These are phyloP conservation scores for Gautieria morchelliformis DNA, from an alignment of 768 basidiomycete species.

Conservation along the genomic window DNA sequence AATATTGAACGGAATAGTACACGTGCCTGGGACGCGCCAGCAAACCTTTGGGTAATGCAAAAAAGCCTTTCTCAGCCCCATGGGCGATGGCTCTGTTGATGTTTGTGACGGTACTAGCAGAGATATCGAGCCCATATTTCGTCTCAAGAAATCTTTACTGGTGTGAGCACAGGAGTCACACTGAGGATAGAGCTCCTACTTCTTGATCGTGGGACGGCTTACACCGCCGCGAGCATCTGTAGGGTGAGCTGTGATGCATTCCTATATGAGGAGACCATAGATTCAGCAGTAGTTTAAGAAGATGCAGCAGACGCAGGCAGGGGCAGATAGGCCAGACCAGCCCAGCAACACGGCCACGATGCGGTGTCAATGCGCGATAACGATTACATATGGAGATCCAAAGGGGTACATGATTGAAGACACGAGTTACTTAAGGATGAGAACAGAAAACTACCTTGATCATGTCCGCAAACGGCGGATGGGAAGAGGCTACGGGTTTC, in stretches of 20 bases:
- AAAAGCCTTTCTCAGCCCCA: conserved; percentile 75
- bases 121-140: conserved; percentile 73
- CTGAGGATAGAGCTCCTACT: conserved; percentile 16
- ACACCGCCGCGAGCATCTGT: conserved; percentile 53
- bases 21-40: background rate
- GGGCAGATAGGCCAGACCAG: background rate
- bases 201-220: conserved; percentile 73
- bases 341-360: background rate
- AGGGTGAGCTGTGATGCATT: conserved; percentile 58
- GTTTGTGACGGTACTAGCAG: conserved; percentile 54
- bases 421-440: background rate
- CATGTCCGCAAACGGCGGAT: conserved; percentile 45
- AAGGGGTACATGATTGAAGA: background rate
- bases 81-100: conserved; percentile 71
- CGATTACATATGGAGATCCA: background rate
- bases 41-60: conserved; percentile 78
- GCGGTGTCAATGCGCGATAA: background rate
- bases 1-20: background rate
- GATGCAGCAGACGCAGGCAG: background rate
- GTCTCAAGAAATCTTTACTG: conserved; percentile 56
- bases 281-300: background rate
- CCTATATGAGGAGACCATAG: conserved; percentile 31
- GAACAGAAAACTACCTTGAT: conserved; percentile 21
- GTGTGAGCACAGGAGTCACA: background rate
- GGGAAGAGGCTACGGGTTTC: conserved; percentile 27